A percentile compares a stretch with the other conserved stretches of the same genome.
Conservation (phyloP, 129 eudicot genomes). For the Deinandra increscens region DNA sequence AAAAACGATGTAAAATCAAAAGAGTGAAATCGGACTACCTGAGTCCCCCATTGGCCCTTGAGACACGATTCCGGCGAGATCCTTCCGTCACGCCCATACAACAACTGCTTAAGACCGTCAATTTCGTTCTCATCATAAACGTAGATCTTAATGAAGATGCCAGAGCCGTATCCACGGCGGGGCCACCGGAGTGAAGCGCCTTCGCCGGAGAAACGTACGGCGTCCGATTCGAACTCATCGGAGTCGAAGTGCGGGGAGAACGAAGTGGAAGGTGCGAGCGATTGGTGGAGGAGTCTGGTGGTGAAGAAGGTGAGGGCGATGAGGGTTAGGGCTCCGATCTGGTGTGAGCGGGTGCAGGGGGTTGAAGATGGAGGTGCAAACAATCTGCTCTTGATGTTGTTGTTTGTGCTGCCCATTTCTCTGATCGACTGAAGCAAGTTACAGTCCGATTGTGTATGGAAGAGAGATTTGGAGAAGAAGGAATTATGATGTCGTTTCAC, state of each 20-base stretch:
- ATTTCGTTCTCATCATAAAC: slow-evolving; percentile 85
- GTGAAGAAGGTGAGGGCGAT: slow-evolving; percentile 71
- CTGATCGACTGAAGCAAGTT: not conserved
- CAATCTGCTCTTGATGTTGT: slow-evolving; percentile 43
- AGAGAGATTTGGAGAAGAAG: slow-evolving; percentile 14
- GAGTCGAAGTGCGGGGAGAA: not conserved
- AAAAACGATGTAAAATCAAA: no score
- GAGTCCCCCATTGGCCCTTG: slow-evolving; percentile 86
- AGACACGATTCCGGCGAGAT: slow-evolving; percentile 57
- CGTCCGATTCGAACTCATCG: slow-evolving; percentile 20
- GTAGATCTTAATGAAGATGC: slow-evolving; percentile 64
- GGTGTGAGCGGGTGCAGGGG: slow-evolving; percentile 71
- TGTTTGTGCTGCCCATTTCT: slow-evolving; percentile 40
- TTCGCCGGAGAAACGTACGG: slow-evolving; percentile 20
- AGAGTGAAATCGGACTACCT: slow-evolving; percentile 34
- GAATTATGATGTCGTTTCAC: no score
- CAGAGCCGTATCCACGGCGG: slow-evolving; percentile 47
- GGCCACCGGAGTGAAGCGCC: slow-evolving; percentile 41
- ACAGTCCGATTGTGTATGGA: not conserved
- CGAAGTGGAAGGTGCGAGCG: slow-evolving; percentile 31
- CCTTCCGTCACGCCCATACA: slow-evolving; percentile 72
- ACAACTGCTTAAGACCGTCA: slow-evolving; percentile 57
- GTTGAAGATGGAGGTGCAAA: slow-evolving; percentile 33
- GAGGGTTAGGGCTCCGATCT: slow-evolving; percentile 74
- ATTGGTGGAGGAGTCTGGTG: slow-evolving; percentile 64